Evolutionary conservation across 108 stramenopile species (phyloP), one percentile per base, ranked within the genome.

Genomic region (Discostella pseudostelligera): DNA sequence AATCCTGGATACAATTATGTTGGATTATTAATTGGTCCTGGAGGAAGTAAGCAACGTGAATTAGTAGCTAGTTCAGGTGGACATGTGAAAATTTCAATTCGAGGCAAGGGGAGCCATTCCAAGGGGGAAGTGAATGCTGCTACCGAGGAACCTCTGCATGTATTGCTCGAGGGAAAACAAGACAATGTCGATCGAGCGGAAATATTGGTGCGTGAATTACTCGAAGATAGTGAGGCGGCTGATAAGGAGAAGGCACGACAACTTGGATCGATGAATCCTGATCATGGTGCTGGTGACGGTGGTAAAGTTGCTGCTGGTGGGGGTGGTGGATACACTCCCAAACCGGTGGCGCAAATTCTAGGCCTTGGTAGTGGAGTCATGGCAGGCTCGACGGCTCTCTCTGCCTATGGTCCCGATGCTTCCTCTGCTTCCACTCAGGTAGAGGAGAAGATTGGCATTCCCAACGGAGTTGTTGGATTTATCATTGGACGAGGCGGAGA

Each of bases 401-500:
- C 67, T 7, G 76, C 76, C 21, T 72, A 80, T 45, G 81, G 81
- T 37, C 71, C 79, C 10, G 8, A 25, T 3, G 7, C 25, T 13
- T 51, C 50, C 24, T 13, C 25, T 26, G 24, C 24, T 14, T 26
- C 13, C 8, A 56, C 55, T 0, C 56, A 79, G 14, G 62, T 90
- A 20, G 91, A 93, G 61, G 91, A 93, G 70, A 76, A 80, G 42
- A 92, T 91, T 59, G 73, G 82, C 6, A 81, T 93, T 16, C 91
- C 91, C 26, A 94, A 91, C 62, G 89, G 87, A 35, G 72, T 84
- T 25, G 83, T 87, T 0, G 95, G 93, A 4, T 81, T 83, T 32
- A 84, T 96, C 42, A 96, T 96, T 65, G 97, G 97, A n/a, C 69
- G 89, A 17, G 96, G 94, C 0, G 97, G 96, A 19, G 87, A 92